Evolutionary conservation across 768 basidiomycete genomes (phyloP), one percentile per base, ranked within the genome.

Genomic region (Tylopilus plumbeoviolaceoides): DNA sequence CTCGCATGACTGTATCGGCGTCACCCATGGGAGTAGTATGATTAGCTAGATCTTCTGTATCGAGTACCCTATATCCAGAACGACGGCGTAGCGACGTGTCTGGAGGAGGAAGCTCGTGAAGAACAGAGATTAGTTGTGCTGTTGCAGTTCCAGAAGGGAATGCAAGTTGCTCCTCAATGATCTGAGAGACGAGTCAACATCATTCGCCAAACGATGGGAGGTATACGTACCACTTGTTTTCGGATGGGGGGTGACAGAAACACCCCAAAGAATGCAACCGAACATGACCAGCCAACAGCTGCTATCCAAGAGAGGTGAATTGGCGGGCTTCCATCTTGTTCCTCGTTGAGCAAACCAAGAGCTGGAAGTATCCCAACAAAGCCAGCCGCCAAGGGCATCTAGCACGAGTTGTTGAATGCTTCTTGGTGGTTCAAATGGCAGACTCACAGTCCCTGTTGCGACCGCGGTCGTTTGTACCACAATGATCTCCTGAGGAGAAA

Each of bases 141-240:
- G 95, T 98, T 1, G 95, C 95, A 15, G 95, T 95, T 28, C 95
- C 95, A 1, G 91, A 93, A 2, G 95, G 95, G 61, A 98, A 98
- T 3, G 89, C 77, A 4, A 98, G 83, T 68, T 95, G 85, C 69
- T 98, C 95, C 65, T 95, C 88, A 39, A 98, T 83, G 53, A 98
- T 93, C 89, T 93, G 57, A 14, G 10, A 7, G 44, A 18, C 25
- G 30, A 14, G 18, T 57, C 51, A 50, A 42, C 54, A 58, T 45
- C 36, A 20, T 50, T n/a, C 27, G 17, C 20, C 8, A 45, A 33
- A 47, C 38, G 44, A 31, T 10, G 42, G 18, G 50, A 23, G 21
- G 27, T 36, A 42, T 28, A 75, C 86, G 28, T 58, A 93, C 91
- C 63, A 95, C 93, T 83, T 97, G 94, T 65, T 91, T 90, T 44